Conservation (phyloP, 1,284 basidiomycete species). For the Leccinum cinnamomeum region DNA sequence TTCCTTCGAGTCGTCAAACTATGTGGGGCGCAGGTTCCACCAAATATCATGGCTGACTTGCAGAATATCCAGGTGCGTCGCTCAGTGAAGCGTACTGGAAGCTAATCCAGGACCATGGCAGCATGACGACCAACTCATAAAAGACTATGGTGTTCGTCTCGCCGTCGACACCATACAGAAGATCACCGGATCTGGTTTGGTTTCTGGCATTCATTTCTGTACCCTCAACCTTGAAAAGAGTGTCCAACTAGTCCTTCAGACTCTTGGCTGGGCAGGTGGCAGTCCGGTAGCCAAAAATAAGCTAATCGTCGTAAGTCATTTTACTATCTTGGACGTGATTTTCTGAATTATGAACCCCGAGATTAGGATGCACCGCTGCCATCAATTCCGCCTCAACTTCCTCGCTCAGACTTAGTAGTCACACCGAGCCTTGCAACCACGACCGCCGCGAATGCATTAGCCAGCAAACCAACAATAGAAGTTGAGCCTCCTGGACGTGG, state of each 20-base stretch:
- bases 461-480: constrained; percentile 42
- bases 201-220: constrained; percentile 91
- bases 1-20: constrained; percentile 91
- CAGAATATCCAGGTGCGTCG: constrained; percentile 74
- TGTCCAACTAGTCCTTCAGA: constrained; percentile 84
- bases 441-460: constrained; percentile 59
- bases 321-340: constrained; percentile 6
- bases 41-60: constrained; percentile 65
- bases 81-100: constrained; percentile 15
- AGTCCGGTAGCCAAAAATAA: constrained; percentile 52
- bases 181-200: constrained; percentile 50
- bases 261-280: constrained; percentile 65
- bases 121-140: constrained; percentile 90
- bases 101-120: constrained; percentile 36
- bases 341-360: constrained; percentile 7
- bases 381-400: constrained; percentile 24
- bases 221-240: constrained; percentile 98
- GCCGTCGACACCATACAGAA: constrained; percentile 75
- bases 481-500: constrained; percentile 61
- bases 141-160: constrained; percentile 83
- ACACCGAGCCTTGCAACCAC: constrained; percentile 47
- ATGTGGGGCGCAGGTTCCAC: constrained; percentile 81
- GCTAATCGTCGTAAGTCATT: constrained; percentile 62
- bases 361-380: constrained; percentile 42
- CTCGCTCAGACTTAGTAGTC: constrained; percentile 48